These are phyloP conservation scores for Fusarium veterinarium DNA, from an alignment of 2,329 filamentous ascomycete genomes.

Conservation along the genomic window DNA sequence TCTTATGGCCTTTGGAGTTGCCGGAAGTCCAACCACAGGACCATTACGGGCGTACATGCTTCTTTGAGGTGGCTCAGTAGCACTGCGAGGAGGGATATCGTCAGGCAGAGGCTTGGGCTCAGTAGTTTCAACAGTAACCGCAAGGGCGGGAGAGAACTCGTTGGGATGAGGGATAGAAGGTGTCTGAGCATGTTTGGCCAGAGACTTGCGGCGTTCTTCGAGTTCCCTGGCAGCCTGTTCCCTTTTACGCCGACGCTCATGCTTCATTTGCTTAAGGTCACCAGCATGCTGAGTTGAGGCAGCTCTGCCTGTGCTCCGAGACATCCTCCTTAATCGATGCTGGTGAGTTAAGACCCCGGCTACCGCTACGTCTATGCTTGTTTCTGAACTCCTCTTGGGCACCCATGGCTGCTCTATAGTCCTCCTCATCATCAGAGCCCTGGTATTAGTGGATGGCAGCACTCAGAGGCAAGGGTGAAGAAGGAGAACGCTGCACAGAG, in stretches of 20 bases:
- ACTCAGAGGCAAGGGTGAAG: conserved; percentile 82
- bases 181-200: conserved; percentile 82
- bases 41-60: conserved; percentile 62
- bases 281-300: conserved; percentile 61
- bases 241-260: conserved; percentile 74
- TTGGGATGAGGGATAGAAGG: conserved; percentile 82
- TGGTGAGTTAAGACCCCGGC: conserved; percentile 54
- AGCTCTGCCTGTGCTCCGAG: conserved; percentile 54
- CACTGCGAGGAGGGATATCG: conserved; percentile 68
- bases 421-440: conserved; percentile 73
- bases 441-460: conserved; percentile 54
- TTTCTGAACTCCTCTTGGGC: conserved; percentile 69
- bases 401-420: conserved; percentile 63
- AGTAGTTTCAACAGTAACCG: conserved; percentile 55
- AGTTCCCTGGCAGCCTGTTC: conserved; percentile 85
- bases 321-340: conserved; percentile 51
- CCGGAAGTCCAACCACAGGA: conserved; percentile 79
- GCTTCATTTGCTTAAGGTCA: conserved; percentile 66
- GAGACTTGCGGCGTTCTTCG: conserved; percentile 86
- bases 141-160: conserved; percentile 53
- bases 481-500: conserved; percentile 75
- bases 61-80: conserved; percentile 69
- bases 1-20: conserved; percentile 91
- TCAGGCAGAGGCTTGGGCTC: conserved; percentile 55
- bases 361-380: conserved; percentile 64